A percentile compares a stretch with the other conserved stretches of the same genome.
These are phyloP conservation scores for Epichloe uncinata DNA, from an alignment of 2,329 filamentous ascomycete species.

Conservation along the genomic window DNA sequence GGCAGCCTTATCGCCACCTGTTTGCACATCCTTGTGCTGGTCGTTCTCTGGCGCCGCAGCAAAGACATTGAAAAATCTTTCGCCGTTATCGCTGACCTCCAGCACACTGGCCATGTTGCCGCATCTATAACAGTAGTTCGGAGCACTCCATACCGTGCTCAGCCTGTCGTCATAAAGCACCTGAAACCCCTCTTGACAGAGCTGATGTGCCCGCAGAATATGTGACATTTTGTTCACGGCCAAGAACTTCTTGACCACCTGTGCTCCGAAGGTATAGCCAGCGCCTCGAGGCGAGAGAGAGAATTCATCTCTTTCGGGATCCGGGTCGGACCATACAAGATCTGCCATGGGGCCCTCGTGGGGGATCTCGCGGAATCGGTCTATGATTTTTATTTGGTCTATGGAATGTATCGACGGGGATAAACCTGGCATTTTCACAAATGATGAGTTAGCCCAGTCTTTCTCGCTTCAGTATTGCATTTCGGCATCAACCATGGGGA, in stretches of 20 bases:
- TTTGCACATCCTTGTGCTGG: slow-evolving; percentile 72
- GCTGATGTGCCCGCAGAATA: slow-evolving; percentile 92
- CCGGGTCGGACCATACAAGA: slow-evolving; percentile 94
- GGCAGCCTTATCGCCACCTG: slow-evolving; percentile 56
- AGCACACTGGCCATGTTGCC: slow-evolving; percentile 96
- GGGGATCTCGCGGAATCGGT: slow-evolving; percentile 90
- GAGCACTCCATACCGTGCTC: slow-evolving; percentile 96
- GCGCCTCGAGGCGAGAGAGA: slow-evolving; percentile 85
- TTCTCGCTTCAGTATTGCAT: not conserved
- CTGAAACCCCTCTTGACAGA: slow-evolving; percentile 96
- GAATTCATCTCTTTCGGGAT: slow-evolving; percentile 95
- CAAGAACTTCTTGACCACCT: slow-evolving; percentile 96
- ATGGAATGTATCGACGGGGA: slow-evolving; percentile 92
- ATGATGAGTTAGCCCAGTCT: too few species aligned
- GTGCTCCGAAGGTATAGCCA: slow-evolving; percentile 93
- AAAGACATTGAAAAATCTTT: slow-evolving; percentile 96
- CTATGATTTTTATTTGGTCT: slow-evolving; percentile 99
- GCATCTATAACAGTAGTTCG: slow-evolving; percentile 90
- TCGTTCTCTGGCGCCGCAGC: slow-evolving; percentile 95
- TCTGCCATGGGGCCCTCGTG: slow-evolving; percentile 99
- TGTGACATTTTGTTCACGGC: slow-evolving; percentile 97
- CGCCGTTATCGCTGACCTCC: slow-evolving; percentile 85
- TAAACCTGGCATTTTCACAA: slow-evolving; percentile 38
- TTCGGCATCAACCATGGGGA: not conserved
- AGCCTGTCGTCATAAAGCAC: slow-evolving; percentile 89